A percentile compares a stretch with the other conserved stretches of the same genome.
Evolutionary conservation across 495 filamentous ascomycete species (phyloP).

Genomic region (Talaromyces ruber): DNA sequence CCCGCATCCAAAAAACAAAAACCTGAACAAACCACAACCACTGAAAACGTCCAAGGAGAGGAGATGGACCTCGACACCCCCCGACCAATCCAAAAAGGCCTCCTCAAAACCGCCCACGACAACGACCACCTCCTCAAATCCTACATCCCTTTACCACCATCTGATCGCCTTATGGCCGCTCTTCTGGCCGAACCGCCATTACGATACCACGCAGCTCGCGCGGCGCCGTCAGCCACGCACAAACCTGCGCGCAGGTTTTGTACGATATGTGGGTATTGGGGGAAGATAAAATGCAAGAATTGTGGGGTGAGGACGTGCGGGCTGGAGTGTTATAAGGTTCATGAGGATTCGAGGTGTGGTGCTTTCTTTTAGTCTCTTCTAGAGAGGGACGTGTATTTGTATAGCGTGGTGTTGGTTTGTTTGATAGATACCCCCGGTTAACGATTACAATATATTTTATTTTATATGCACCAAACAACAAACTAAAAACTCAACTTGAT

Average conservation of each 20-base stretch:
- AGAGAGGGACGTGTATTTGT: slow-evolving; percentile 3
- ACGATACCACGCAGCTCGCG: slow-evolving; percentile 71
- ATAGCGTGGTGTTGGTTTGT: not conserved
- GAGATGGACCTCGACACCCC: slow-evolving; percentile 10
- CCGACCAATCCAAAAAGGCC: slow-evolving; percentile 16
- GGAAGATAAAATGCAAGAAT: slow-evolving; percentile 72
- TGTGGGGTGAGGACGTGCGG: slow-evolving; percentile 77
- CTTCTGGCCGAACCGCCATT: slow-evolving; percentile 65
- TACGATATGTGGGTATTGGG: slow-evolving; percentile 91
- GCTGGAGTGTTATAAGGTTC: slow-evolving; percentile 68
- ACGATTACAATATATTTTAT: not conserved
- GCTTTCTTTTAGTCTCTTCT: slow-evolving; percentile 40
- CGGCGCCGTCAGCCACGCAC: slow-evolving; percentile 37
- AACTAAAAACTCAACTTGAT: slow-evolving; percentile 77
- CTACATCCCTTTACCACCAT: slow-evolving; percentile 54
- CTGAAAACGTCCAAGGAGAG: slow-evolving; percentile 3
- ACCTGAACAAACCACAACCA: slow-evolving; percentile 19
- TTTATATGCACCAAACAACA: not conserved
- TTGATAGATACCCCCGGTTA: slow-evolving; percentile 1
- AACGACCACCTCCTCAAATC: slow-evolving; percentile 55
- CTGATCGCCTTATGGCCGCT: slow-evolving; percentile 56
- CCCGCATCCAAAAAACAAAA: slow-evolving; percentile 18
- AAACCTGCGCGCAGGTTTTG: slow-evolving; percentile 69
- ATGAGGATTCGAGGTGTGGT: slow-evolving; percentile 75
- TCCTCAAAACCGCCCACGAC: slow-evolving; percentile 39